These are phyloP conservation scores for Phanerodontia chrysosporium DNA, from an alignment of 768 basidiomycete species.

Conservation along the genomic window DNA sequence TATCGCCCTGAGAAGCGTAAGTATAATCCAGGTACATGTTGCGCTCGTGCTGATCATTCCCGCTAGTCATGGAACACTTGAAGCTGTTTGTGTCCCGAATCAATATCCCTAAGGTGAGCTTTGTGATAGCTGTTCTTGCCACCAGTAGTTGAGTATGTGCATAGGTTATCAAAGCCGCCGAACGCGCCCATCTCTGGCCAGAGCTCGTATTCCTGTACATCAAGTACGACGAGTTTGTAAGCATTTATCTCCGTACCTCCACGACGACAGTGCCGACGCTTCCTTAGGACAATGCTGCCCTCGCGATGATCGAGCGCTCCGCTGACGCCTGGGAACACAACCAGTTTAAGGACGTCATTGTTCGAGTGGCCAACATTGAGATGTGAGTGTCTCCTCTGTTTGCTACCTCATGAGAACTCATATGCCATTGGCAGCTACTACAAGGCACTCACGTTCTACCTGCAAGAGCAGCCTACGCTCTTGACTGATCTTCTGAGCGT, in stretches of 20 bases:
- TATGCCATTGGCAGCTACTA: constrained; percentile 62
- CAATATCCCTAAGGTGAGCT: constrained; percentile 87
- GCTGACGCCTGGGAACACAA: constrained; percentile 99
- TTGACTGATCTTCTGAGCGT: constrained; percentile 92
- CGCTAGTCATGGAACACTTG: constrained; percentile 93
- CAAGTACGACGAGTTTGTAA: constrained; percentile 92
- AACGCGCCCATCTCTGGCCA: constrained; percentile 96
- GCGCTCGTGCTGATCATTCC: background rate
- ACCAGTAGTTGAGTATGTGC: background rate
- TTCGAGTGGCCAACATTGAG: constrained; percentile 95
- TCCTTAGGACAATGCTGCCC: constrained; percentile 85
- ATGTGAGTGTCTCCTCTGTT: constrained; percentile 56
- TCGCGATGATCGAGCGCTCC: constrained; percentile 98
- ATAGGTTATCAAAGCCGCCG: constrained; percentile 89
- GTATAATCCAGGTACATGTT: too few relatives aligned
- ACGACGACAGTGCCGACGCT: constrained; percentile 1
- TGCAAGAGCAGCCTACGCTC: constrained; percentile 89
- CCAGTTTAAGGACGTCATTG: constrained; percentile 98
- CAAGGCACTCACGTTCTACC: constrained; percentile 91
- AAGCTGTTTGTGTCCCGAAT: constrained; percentile 94
- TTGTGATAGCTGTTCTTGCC: background rate
- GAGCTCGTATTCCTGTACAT: constrained; percentile 98
- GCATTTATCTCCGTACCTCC: constrained; percentile 25
- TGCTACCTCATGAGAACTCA: background rate
- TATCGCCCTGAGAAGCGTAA: constrained; percentile 88